Conservation (phyloP, 768 basidiomycete genomes). For the Suillus plorans region DNA sequence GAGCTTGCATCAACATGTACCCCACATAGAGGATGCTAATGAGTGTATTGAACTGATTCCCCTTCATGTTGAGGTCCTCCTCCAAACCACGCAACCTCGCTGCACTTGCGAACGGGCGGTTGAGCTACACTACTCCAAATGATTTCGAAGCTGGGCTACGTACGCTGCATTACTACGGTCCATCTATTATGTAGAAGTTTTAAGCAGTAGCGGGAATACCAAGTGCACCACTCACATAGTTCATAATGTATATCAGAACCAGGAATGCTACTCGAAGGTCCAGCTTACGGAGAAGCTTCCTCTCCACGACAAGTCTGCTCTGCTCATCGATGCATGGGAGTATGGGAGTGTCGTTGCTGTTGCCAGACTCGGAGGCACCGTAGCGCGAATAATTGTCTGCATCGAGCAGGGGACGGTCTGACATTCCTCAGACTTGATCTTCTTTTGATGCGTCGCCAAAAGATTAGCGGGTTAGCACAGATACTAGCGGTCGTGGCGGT, state of each 20-base stretch:
- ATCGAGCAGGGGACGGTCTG: not conserved
- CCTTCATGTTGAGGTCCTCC: conserved; percentile 58
- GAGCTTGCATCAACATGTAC: conserved; percentile 74
- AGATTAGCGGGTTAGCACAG: not conserved
- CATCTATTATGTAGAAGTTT: conserved; percentile 42
- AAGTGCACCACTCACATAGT: conserved; percentile 36
- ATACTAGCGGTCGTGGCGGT: not conserved
- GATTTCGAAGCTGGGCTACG: conserved; percentile 13
- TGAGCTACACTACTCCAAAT: not conserved
- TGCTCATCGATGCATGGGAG: conserved; percentile 11
- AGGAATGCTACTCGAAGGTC: conserved; percentile 44
- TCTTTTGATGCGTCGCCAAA: not conserved
- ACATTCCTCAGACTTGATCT: not conserved
- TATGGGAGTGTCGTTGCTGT: not conserved
- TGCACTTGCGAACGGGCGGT: conserved; percentile 40
- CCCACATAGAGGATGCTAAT: conserved; percentile 68
- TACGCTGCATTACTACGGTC: conserved; percentile 70
- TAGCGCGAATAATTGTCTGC: not conserved
- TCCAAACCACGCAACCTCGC: conserved; percentile 72
- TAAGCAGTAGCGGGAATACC: not conserved
- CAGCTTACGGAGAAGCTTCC: conserved; percentile 42
- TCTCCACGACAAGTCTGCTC: conserved; percentile 42
- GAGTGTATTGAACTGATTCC: conserved; percentile 63
- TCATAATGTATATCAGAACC: conserved; percentile 46
- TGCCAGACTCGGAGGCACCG: not conserved